These are phyloP conservation scores for Nicotiana obtusifolia DNA, from an alignment of 257 asterid species.

Conservation along the genomic window DNA sequence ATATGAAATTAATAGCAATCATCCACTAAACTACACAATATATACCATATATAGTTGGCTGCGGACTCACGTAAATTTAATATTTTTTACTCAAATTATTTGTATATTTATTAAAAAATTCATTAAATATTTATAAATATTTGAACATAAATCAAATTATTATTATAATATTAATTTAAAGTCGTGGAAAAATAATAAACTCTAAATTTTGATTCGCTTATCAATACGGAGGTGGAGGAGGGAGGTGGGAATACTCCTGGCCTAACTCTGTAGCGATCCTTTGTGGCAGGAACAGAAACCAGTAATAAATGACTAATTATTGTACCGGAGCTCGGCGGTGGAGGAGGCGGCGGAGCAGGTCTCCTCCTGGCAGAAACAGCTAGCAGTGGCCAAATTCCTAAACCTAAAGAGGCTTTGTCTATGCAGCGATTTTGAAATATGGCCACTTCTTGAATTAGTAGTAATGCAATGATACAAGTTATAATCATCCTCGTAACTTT, in stretches of 20 bases:
- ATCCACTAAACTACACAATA: no score
- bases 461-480: background rate
- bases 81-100: no score
- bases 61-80: no score
- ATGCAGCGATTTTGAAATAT: background rate
- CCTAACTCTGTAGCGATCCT: background rate
- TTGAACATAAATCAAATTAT: no score
- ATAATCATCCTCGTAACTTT: background rate
- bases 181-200: no score
- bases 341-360: background rate
- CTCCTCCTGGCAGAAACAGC: background rate
- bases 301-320: background rate
- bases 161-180: no score
- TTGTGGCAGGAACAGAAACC: background rate
- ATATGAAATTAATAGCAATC: no score
- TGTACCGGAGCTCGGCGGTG: background rate
- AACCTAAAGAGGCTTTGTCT: background rate
- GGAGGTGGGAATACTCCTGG: background rate
- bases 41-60: no score
- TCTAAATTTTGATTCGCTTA: no score
- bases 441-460: background rate
- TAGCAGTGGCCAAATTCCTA: background rate
- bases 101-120: no score
- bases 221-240: background rate
- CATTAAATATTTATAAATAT: no score